Percentiles rank a stretch among this genome's conserved stretches.
Conservation (phyloP, 2,329 filamentous ascomycete genomes). For the Penicillium thymicola region DNA sequence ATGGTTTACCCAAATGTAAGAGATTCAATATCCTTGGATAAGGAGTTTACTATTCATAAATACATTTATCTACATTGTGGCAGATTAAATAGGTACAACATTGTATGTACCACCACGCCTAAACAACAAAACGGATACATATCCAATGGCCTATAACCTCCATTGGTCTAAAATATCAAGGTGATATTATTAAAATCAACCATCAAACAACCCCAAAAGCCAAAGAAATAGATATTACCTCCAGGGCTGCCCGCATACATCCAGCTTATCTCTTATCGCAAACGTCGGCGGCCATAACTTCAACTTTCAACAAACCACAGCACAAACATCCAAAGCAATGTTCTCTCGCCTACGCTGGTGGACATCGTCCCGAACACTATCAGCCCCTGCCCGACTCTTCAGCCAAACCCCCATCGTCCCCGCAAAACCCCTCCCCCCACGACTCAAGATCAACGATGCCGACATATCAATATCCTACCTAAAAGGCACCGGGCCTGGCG, state of each 20-base stretch:
- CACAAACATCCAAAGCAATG: slow-evolving; percentile 5
- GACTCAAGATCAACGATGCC: slow-evolving; percentile 69
- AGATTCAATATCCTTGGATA: background rate
- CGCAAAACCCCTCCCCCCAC: slow-evolving; percentile 68
- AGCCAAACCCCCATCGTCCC: slow-evolving; percentile 20
- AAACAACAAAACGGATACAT: no score
- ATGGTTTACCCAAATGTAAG: background rate
- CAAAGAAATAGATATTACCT: background rate
- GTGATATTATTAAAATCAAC: background rate
- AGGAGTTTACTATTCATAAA: background rate
- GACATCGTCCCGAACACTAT: background rate
- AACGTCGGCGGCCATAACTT: background rate
- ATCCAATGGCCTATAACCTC: background rate
- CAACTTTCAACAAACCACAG: background rate
- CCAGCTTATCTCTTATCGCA: slow-evolving; percentile 20
- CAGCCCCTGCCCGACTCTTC: slow-evolving; percentile 17
- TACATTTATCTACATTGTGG: background rate
- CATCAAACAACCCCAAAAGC: background rate
- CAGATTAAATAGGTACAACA: background rate
- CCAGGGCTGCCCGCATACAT: background rate
- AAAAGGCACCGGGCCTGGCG: slow-evolving; percentile 87
- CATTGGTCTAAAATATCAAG: background rate
- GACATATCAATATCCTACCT: slow-evolving; percentile 84
- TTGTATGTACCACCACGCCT: background rate
- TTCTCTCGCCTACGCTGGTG: background rate